Evolutionary conservation across 441 rosid genomes (phyloP).

Genomic region (Breynia disticha): DNA sequence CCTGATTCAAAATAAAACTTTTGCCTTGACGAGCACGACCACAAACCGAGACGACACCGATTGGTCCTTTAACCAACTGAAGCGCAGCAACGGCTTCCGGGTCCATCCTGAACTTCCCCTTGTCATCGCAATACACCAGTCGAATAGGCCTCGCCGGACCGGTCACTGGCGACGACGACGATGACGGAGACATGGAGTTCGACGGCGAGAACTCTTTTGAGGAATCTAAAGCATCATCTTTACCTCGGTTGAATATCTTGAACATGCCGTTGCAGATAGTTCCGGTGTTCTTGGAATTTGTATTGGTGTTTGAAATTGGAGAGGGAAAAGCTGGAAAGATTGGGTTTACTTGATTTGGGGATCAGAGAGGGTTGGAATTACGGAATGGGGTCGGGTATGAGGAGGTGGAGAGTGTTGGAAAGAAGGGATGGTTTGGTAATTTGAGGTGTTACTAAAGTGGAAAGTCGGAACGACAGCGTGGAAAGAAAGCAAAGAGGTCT

Average conservation of each 20-base stretch:
- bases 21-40: constrained; percentile 98
- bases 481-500: constrained; percentile 16
- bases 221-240: constrained; percentile 27
- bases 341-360: too few species aligned
- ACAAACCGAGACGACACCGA: constrained; percentile 92
- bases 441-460: background rate
- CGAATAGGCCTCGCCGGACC: constrained; percentile 92
- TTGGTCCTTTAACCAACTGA: constrained; percentile 88
- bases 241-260: constrained; percentile 40
- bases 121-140: constrained; percentile 76
- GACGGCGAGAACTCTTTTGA: constrained; percentile 27
- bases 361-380: constrained; percentile 1
- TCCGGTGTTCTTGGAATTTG: background rate
- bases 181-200: constrained; percentile 15
- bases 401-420: background rate
- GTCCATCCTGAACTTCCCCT: constrained; percentile 95
- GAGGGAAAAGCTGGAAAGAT: constrained; percentile 21
- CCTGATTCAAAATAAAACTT: constrained; percentile 93
- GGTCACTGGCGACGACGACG: constrained; percentile 32
- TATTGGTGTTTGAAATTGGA: constrained; percentile 26
- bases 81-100: constrained; percentile 90
- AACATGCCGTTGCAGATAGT: constrained; percentile 25
- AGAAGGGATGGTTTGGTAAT: constrained; percentile 18
- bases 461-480: constrained; percentile 22
- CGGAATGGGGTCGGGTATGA: background rate